These are phyloP conservation scores for Cytospora chrysosperma DNA, from an alignment of 2,329 filamentous ascomycete genomes.

Conservation along the genomic window DNA sequence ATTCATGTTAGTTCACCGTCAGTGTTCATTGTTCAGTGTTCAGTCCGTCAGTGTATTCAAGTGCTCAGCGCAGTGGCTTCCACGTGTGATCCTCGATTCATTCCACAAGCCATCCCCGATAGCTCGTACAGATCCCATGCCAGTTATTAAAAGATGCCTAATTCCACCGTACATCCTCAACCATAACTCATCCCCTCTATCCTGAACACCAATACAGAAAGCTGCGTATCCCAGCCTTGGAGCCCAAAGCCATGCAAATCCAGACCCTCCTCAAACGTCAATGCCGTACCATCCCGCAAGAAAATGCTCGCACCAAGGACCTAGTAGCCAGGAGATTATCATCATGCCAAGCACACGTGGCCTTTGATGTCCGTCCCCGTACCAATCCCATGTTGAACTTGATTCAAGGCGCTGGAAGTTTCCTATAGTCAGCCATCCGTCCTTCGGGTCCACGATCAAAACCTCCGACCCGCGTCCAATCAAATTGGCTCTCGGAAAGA, in stretches of 20 bases:
- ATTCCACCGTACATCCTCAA: background rate
- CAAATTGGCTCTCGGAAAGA: background rate
- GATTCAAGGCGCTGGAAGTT: slow-evolving; percentile 9
- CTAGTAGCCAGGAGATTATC: background rate
- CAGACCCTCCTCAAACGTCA: background rate
- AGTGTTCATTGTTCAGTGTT: too few species aligned
- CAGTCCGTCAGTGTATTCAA: background rate
- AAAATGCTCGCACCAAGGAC: background rate
- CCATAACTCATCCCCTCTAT: background rate
- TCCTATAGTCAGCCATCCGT: slow-evolving; percentile 21
- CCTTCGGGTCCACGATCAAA: background rate
- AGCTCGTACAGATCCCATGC: background rate
- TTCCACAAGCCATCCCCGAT: background rate
- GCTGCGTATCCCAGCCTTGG: background rate
- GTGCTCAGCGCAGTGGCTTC: background rate
- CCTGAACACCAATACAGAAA: background rate
- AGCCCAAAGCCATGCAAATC: background rate
- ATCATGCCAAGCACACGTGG: background rate
- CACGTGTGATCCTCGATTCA: background rate
- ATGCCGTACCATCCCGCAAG: background rate
- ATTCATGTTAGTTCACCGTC: background rate
- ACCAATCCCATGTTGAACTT: background rate
- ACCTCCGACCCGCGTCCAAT: background rate
- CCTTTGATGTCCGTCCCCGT: background rate
- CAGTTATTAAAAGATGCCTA: background rate